Conservation (phyloP, 306 rosid species). For the Malus domestica region DNA sequence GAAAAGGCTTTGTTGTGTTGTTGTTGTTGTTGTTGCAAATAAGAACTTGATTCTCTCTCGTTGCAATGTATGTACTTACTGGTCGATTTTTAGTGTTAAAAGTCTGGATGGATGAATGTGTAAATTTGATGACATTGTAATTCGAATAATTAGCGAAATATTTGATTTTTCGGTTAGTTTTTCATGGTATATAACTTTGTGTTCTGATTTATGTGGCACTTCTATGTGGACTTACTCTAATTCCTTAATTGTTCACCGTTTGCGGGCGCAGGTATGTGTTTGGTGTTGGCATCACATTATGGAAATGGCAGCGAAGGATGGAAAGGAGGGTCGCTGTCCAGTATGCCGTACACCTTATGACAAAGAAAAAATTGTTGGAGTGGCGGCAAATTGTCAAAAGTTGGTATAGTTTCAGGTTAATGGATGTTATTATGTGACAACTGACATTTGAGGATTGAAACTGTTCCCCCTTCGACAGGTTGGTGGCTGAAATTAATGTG, state of each 20-base stretch:
- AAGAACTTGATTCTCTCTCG: background rate
- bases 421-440: background rate
- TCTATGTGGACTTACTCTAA: background rate
- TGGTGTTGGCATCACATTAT: slow-evolving; percentile 99
- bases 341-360: slow-evolving; percentile 87
- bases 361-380: slow-evolving; percentile 87
- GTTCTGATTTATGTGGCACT: background rate
- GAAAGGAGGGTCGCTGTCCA: slow-evolving; percentile 83
- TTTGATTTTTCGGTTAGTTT: background rate
- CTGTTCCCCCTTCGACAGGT: slow-evolving; percentile 22
- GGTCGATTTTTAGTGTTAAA: background rate
- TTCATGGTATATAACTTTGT: background rate
- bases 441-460: background rate
- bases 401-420: background rate
- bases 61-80: background rate
- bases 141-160: background rate
- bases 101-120: background rate
- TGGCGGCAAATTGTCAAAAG: slow-evolving; percentile 74
- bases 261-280: slow-evolving; percentile 60
- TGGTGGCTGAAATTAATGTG: slow-evolving; percentile 61
- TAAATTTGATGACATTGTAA: background rate
- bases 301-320: slow-evolving; percentile 95
- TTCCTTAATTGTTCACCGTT: slow-evolving; percentile 1
- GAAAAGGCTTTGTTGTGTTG: no score
- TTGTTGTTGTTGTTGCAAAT: background rate